Conservation (phyloP, 345 rosid species). For the Eucalyptus melliodora region DNA sequence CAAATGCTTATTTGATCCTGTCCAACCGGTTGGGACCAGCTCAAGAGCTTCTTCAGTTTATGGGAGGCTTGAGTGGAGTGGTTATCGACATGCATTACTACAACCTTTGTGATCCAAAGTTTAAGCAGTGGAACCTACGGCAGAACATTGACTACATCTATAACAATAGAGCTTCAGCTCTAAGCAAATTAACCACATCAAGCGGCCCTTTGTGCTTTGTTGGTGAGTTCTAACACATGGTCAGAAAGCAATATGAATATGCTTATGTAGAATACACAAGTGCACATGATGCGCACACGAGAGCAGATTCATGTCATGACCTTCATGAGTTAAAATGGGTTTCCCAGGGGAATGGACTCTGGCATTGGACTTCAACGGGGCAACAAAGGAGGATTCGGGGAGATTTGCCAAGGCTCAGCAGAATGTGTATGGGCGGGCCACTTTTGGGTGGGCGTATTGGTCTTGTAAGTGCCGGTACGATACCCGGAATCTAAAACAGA, state of each 20-base stretch:
- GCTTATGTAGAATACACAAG: neutral
- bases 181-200: neutral
- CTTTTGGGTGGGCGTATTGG: neutral
- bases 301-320: neutral
- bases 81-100: neutral
- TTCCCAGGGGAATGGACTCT: neutral
- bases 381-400: neutral
- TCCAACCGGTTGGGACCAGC: conserved; percentile 2
- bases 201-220: neutral
- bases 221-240: neutral
- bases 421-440: neutral
- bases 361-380: neutral
- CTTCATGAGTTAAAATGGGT: neutral
- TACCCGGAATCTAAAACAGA: neutral
- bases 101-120: neutral
- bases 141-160: neutral
- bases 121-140: neutral
- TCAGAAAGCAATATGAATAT: neutral
- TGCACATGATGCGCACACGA: neutral
- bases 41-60: neutral
- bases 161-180: neutral
- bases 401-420: neutral
- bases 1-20: conserved; percentile 15
- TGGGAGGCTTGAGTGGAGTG: neutral
- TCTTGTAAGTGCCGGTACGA: neutral